phyloP scores from a whole-genome alignment of 2,329 filamentous ascomycete species.

The Pleurostoma richardsiae region DNA sequence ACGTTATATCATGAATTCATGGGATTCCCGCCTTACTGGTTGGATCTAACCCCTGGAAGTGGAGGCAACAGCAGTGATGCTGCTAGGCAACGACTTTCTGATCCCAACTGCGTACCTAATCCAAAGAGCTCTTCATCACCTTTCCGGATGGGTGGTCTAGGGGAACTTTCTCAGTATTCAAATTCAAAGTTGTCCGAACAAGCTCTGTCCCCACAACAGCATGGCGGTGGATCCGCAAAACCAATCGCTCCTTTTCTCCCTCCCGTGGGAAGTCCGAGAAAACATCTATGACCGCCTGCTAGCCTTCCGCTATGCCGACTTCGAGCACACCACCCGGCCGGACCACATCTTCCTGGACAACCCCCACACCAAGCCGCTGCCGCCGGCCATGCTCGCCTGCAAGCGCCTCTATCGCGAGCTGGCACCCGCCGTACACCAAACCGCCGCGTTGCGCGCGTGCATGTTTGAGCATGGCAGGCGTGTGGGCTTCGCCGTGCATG shows the following conservation, averaged over 20 bases:
- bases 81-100: too few species aligned
- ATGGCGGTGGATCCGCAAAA: not conserved
- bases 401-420: slow-evolving; percentile 5
- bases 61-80: too few species aligned
- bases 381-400: slow-evolving; percentile 7
- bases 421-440: slow-evolving; percentile 12
- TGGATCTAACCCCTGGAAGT: too few species aligned
- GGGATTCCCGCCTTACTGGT: too few species aligned
- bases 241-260: slow-evolving; percentile 1
- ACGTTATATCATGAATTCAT: not conserved
- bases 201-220: not conserved
- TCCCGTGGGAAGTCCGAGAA: slow-evolving; percentile 5
- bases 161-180: too few species aligned
- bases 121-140: too few species aligned
- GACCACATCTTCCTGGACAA: slow-evolving; percentile 1
- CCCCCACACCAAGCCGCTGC: slow-evolving; percentile 1
- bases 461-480: slow-evolving; percentile 14
- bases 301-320: slow-evolving; percentile 4
- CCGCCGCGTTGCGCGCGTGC: slow-evolving; percentile 17
- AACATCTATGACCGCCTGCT: slow-evolving; percentile 2
- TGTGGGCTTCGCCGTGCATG: slow-evolving; percentile 22
- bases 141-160: too few species aligned
- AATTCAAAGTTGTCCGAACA: too few species aligned
- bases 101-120: too few species aligned
- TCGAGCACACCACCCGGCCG: slow-evolving; percentile 6